Evolutionary conservation across 1,139 yeast species (phyloP).

Genomic region (Arxiozyma bovina): DNA sequence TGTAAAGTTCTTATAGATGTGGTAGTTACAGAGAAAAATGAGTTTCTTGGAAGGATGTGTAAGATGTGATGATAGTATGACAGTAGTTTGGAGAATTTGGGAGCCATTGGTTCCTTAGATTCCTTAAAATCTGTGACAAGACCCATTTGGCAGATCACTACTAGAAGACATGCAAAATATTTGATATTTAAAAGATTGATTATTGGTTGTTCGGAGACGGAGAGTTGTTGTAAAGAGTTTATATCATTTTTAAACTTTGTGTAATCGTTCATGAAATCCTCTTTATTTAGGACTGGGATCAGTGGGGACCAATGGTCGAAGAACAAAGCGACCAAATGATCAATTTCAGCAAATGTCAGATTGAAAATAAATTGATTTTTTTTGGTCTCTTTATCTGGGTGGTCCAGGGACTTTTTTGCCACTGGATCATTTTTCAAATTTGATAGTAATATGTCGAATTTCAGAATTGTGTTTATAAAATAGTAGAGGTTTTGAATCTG

Average conservation of each 20-base stretch:
- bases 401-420: neutral
- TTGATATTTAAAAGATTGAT: conserved; percentile 28
- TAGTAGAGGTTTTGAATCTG: conserved; percentile 22
- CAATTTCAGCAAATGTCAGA: conserved; percentile 20
- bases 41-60: conserved; percentile 39
- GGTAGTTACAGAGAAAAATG: conserved; percentile 40
- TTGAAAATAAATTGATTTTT: neutral
- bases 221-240: conserved; percentile 20
- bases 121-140: conserved; percentile 34
- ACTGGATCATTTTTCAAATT: neutral
- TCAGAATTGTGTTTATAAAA: conserved; percentile 19
- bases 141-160: conserved; percentile 52
- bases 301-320: conserved; percentile 74
- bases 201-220: neutral
- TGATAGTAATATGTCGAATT: conserved; percentile 15
- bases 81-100: conserved; percentile 18
- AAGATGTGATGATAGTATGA: conserved; percentile 45
- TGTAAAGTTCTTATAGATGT: conserved; percentile 68
- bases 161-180: conserved; percentile 49
- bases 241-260: conserved; percentile 35
- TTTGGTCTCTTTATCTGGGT: neutral
- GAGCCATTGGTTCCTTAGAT: conserved; percentile 11
- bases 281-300: conserved; percentile 61
- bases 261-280: conserved; percentile 43
- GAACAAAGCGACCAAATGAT: conserved; percentile 35